phyloP scores from a whole-genome alignment of 192 early-diverging fungal species.

The Backusella mclennaniae region DNA sequence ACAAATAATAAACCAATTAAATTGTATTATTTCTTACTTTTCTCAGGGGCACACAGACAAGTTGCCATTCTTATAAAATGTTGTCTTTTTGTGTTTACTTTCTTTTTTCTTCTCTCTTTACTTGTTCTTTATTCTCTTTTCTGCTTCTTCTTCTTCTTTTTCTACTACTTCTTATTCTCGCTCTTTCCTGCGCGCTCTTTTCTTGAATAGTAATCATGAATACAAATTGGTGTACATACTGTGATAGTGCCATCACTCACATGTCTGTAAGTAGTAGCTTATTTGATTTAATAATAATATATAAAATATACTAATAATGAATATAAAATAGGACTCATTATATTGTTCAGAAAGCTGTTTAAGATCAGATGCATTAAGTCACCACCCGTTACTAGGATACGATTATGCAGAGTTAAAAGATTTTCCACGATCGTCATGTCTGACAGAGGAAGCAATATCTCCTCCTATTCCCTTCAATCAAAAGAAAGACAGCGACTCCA shows the following conservation, averaged over 20 bases:
- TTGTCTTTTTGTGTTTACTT: background rate
- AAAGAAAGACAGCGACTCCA: background rate
- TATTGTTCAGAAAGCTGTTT: conserved; percentile 37
- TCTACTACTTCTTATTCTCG: background rate
- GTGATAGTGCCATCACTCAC: conserved; percentile 36
- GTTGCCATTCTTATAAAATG: background rate
- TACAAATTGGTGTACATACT: conserved; percentile 40
- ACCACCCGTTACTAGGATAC: conserved; percentile 37
- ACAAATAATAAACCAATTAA: conserved; percentile 3
- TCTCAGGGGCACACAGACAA: conserved; percentile 5
- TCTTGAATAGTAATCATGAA: conserved; percentile 4
- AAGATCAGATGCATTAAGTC: conserved; percentile 26
- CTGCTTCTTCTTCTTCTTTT: background rate
- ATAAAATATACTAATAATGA: background rate
- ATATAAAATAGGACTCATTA: conserved; percentile 28
- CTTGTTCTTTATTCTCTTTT: background rate
- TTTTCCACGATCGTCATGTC: conserved; percentile 29
- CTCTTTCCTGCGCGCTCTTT: background rate
- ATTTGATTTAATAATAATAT: background rate
- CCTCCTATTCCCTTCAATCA: background rate
- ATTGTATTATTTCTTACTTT: background rate
- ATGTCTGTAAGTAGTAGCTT: conserved; percentile 27
- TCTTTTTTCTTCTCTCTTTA: background rate
- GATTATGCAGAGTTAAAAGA: conserved; percentile 36
- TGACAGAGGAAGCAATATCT: conserved; percentile 10